A percentile compares a stretch with the other conserved stretches of the same genome.
These are phyloP conservation scores for Canna indica DNA, from an alignment of 176 grass and related monocot genomes.

Conservation along the genomic window DNA sequence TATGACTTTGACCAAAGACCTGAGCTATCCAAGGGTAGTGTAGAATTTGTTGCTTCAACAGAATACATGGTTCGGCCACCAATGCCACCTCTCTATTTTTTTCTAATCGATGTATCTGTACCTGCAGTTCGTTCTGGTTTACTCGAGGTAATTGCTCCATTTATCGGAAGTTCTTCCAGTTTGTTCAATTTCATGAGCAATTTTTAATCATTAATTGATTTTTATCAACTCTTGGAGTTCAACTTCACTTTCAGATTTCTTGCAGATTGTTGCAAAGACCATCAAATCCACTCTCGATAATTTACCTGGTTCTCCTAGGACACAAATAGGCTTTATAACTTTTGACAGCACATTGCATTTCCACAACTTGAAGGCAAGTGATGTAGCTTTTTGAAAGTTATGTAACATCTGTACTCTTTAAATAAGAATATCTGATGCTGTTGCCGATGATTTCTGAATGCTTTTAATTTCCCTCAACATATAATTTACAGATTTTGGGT, in stretches of 20 bases:
- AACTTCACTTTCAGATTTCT: constrained; percentile 6
- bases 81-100: constrained; percentile 93
- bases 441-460: not conserved
- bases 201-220: not conserved
- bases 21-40: constrained; percentile 84
- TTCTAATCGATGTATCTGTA: constrained; percentile 87
- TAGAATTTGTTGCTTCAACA: constrained; percentile 93
- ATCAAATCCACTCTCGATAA: constrained; percentile 81
- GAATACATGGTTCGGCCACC: constrained; percentile 99
- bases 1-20: constrained; percentile 80
- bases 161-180: not conserved
- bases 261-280: constrained; percentile 74
- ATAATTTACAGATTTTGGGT: not conserved
- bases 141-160: constrained; percentile 53
- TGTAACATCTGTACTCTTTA: not conserved
- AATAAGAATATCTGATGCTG: not conserved
- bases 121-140: constrained; percentile 61
- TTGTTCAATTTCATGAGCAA: not conserved
- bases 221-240: not conserved
- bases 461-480: not conserved
- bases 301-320: constrained; percentile 63
- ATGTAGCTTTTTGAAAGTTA: constrained; percentile 6
- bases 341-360: constrained; percentile 91
- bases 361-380: constrained; percentile 84
- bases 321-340: constrained; percentile 94